Evolutionary conservation across 2,329 filamentous ascomycete species (phyloP).

Genomic region (Pseudofabraea citricarpa): DNA sequence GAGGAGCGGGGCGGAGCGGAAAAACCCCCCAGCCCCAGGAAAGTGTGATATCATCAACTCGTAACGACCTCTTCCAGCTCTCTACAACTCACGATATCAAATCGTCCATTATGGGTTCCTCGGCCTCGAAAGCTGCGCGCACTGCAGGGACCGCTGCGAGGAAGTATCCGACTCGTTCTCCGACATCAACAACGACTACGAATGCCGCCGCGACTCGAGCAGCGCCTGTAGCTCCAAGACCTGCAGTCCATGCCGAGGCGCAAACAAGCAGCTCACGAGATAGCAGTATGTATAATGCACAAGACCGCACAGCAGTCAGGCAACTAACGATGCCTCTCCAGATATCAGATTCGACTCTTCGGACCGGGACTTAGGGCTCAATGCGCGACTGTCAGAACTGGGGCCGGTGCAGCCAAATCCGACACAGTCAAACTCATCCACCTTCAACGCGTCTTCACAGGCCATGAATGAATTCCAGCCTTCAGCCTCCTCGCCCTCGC

Average conservation of each 20-base stretch:
- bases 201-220: conserved; percentile 3
- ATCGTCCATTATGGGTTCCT: conserved; percentile 18
- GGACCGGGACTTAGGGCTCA: conserved; percentile 15
- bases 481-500: conserved; percentile 16
- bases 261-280: conserved; percentile 3
- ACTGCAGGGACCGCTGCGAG: conserved; percentile 13
- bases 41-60: no score
- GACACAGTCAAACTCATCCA: conserved; percentile 22
- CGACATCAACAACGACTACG: conserved; percentile 10
- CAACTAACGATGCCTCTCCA: conserved; percentile 3
- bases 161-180: conserved; percentile 24
- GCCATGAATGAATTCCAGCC: conserved; percentile 13
- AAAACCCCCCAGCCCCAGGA: no score
- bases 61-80: not conserved
- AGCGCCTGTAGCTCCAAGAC: conserved; percentile 3
- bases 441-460: conserved; percentile 13
- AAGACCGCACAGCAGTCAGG: no score
- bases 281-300: conserved; percentile 9
- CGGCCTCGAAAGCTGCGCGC: conserved; percentile 19
- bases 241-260: conserved; percentile 9
- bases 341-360: conserved; percentile 5
- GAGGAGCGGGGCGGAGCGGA: no score
- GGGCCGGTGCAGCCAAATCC: conserved; percentile 24
- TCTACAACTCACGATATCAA: not conserved
- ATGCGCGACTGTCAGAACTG: conserved; percentile 19